Percentiles rank a stretch among this genome's conserved stretches.
phyloP scores from a whole-genome alignment of 345 rosid genomes.

The Microthlaspi erraticum region DNA sequence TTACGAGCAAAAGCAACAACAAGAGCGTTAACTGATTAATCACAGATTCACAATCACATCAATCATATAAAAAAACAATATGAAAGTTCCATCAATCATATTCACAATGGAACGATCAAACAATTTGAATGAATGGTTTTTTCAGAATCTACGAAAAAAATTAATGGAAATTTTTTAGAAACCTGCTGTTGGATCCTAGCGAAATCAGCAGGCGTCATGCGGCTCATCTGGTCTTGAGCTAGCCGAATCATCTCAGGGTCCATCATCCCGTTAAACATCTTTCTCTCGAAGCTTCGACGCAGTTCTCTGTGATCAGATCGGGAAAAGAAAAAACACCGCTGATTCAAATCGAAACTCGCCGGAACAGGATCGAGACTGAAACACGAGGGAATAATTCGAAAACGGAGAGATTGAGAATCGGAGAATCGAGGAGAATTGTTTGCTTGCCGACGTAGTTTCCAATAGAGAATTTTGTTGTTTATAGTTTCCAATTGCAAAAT shows the following conservation, averaged over 20 bases:
- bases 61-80: not conserved
- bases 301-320: constrained; percentile 22
- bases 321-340: not conserved
- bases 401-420: constrained; percentile 16
- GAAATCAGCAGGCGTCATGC: constrained; percentile 85
- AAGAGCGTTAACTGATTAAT: not conserved
- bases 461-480: not conserved
- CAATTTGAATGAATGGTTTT: not conserved
- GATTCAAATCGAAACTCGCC: not conserved
- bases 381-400: not conserved
- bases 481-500: not conserved
- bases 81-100: no score
- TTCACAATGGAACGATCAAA: not conserved
- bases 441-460: constrained; percentile 1
- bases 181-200: constrained; percentile 79
- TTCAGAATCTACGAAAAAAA: not conserved
- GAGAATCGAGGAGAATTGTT: constrained; percentile 33
- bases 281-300: constrained; percentile 18
- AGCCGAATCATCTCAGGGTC: constrained; percentile 89
- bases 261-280: constrained; percentile 84
- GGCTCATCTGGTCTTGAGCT: constrained; percentile 97
- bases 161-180: not conserved
- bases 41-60: constrained; percentile 10
- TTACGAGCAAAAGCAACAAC: not conserved
- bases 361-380: constrained; percentile 9